Base-by-base conservation (phyloP, 306 rosid genomes). In the Lathyrus tuberosus region DNA sequence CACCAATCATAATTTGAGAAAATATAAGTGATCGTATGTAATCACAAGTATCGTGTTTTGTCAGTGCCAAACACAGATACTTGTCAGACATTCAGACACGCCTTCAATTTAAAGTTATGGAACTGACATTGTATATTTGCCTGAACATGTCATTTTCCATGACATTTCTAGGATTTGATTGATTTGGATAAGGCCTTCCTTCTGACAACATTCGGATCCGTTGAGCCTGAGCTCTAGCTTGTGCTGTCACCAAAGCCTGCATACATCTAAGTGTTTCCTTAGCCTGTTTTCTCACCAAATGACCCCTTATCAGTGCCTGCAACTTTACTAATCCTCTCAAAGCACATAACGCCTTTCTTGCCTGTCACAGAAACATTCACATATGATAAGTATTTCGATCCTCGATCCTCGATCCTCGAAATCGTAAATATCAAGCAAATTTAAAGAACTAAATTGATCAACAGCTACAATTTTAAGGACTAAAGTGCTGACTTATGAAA, bases 291-390 rank as follows among this genome's bases (percentile, higher is more conserved):
- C 97, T 90, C 82, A 93, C 94, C 56, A 90, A 79, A 74, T 90
- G 98, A 31, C 98, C 98, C 75, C 97, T 90, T 59, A 85, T 96
- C 63, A 93, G 71, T 46, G 97, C 98, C 76, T 93, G 98, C 80
- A 93, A 76, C 85, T 90, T 93, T 79, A 93, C 98, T 38, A 93
- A 8, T 42, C 98, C 97, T 73, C 84, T 90, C 48, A 90, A 78
- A 20, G 98, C 98, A 68, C 84, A 70, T 70, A 93, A 65, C 35
- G 98, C 97, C 78, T 90, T 93, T 70, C 92, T 86, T 53, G 98
- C 98, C 98, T 90, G 86, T 49, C 41, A 59, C 64, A 75, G 2
- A 70, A 72, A 65, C 53, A 73, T 43, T 28, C 16, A 12, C 67
- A 54, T 20, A 35, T 78, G 22, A 12, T 56, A 24, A 24, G 3